A percentile compares a stretch with the other conserved stretches of the same genome.
Evolutionary conservation across 2,329 filamentous ascomycete species (phyloP).

Genomic region (Scedosporium apiospermum): DNA sequence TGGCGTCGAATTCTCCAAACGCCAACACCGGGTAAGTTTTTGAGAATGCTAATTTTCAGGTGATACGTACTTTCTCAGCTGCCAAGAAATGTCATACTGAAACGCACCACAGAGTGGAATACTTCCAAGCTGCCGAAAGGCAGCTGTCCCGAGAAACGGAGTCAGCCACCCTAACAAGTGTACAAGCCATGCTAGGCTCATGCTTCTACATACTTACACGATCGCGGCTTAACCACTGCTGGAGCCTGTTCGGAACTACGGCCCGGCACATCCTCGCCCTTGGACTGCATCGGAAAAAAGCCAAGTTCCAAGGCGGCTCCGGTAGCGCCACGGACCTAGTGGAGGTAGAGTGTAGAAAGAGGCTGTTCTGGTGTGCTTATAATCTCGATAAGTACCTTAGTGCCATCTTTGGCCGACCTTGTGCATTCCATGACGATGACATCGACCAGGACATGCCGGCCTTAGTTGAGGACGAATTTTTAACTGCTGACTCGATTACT

Average conservation of each 20-base stretch:
- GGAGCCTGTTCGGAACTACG: conserved; percentile 34
- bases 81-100: background rate
- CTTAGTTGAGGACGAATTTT: conserved; percentile 36
- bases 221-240: conserved; percentile 37
- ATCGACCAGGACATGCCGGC: conserved; percentile 52
- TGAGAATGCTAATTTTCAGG: background rate
- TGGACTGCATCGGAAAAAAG: conserved; percentile 27
- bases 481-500: background rate
- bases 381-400: conserved; percentile 56
- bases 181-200: conserved; percentile 30
- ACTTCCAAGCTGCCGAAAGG: conserved; percentile 25
- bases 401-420: conserved; percentile 49
- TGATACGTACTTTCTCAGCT: background rate
- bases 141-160: conserved; percentile 28
- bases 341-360: conserved; percentile 27
- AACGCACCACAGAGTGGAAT: conserved; percentile 15
- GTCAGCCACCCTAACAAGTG: conserved; percentile 25
- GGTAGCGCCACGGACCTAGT: conserved; percentile 18
- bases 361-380: conserved; percentile 56
- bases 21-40: background rate
- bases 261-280: conserved; percentile 28
- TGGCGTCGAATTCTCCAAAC: background rate
- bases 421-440: conserved; percentile 54
- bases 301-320: conserved; percentile 4
- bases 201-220: conserved; percentile 33